Base-by-base conservation (phyloP, 2,329 filamentous ascomycete species). In the Hypoxylon sp. region DNA sequence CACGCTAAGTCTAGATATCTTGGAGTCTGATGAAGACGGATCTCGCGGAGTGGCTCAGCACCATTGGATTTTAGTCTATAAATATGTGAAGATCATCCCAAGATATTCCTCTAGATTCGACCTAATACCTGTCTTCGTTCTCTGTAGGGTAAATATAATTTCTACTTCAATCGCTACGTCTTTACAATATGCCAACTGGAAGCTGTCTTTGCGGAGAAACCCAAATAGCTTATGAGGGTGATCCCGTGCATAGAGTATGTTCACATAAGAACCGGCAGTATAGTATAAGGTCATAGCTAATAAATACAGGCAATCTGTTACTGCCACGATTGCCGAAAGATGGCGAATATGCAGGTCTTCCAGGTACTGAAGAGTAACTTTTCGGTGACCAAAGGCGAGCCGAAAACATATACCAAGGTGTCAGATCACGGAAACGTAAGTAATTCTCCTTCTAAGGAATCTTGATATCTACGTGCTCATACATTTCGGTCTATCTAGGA, bases 131-230 rank as follows among this genome's bases (percentile, higher is more conserved):
- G 2, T 34, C 9, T 12, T 34, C 9, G 5, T 12, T 14, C 9
- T 12, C 12, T 34, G 5, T 12, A 34, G 32, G 12, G 11, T 34
- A 12, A 34, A 34, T 12, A 34, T 34, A 12, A 34, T 34, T 34
- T 12, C 11, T 14, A 2, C 14, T 14, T 14, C 32, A 9, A 19
- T 4, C 21, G 21, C 39, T 23, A 21, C 39, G 3, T n/a, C 14
- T 7, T 34, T 1, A 12, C 53, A 58, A 5, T 3, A 66, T 66
- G 58, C 63, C 58, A 9, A 66, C 58, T 6, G 63, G 63, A 39
- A 58, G 47, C 41, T 67, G 60, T 50, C 39, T 67, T 32, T 67
- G 64, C 21, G 64, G 60, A 19, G 64, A 64, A 53, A 54, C 64
- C 12, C 55, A 52, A 9, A 64, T 64, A 21, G 55, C 61, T 30